These are phyloP conservation scores for Naematelia aurantialba DNA, from an alignment of 768 basidiomycete genomes.

Conservation along the genomic window DNA sequence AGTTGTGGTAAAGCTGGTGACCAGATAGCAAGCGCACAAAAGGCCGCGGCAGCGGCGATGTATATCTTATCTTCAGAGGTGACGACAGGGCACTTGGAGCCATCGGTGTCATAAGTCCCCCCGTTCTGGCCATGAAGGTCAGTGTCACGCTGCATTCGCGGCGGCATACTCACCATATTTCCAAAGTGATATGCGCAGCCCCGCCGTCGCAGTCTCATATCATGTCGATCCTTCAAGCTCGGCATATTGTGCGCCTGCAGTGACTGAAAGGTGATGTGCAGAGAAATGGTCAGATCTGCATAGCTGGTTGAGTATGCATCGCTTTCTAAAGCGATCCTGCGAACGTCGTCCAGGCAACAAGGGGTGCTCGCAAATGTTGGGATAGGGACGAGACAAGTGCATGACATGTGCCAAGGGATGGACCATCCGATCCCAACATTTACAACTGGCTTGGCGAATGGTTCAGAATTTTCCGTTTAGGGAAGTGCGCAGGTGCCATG, in stretches of 20 bases:
- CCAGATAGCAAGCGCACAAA: slow-evolving; percentile 17
- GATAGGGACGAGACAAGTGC: neutral
- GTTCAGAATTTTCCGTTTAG: too few relatives aligned
- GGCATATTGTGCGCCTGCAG: too few relatives aligned
- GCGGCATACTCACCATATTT: slow-evolving; percentile 24
- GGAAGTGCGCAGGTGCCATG: too few relatives aligned
- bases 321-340: too few relatives aligned
- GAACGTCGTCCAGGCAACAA: too few relatives aligned
- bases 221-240: neutral
- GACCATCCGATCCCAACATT: neutral
- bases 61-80: slow-evolving; percentile 22
- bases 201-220: neutral
- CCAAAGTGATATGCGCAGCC: slow-evolving; percentile 18
- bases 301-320: too few relatives aligned
- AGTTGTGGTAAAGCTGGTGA: neutral
- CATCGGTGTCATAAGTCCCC: slow-evolving; percentile 22
- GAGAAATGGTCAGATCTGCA: too few relatives aligned
- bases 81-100: slow-evolving; percentile 20
- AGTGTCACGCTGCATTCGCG: neutral
- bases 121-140: slow-evolving; percentile 15
- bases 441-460: too few relatives aligned
- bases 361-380: too few relatives aligned
- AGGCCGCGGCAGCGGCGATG: slow-evolving; percentile 15
- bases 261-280: too few relatives aligned
- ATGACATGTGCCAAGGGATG: neutral